These are phyloP conservation scores for Chalaropsis ovoidea DNA, from an alignment of 2,329 filamentous ascomycete species.

Conservation along the genomic window DNA sequence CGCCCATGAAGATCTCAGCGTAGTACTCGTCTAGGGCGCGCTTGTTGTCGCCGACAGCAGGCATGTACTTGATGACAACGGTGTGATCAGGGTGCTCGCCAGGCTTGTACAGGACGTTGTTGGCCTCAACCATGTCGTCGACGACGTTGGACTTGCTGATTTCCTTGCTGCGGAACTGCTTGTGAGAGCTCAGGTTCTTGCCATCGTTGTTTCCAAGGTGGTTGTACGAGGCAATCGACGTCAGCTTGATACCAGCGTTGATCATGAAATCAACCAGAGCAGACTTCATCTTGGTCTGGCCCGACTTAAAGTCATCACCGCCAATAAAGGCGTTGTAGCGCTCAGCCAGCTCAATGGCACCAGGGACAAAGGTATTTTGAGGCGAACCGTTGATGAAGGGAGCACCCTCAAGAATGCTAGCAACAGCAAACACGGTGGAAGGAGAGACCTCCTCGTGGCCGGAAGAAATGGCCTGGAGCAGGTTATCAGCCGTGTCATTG, in stretches of 20 bases:
- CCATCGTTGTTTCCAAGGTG: conserved; percentile 99
- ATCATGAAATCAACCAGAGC: conserved; percentile 97
- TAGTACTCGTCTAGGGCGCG: conserved; percentile 98
- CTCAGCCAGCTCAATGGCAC: conserved; percentile 80
- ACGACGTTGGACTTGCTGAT: conserved; percentile 99
- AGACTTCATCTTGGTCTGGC: conserved; percentile 99
- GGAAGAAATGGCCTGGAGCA: conserved; percentile 73
- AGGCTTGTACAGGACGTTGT: conserved; percentile 77
- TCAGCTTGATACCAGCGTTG: conserved; percentile 96
- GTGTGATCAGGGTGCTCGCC: conserved; percentile 96
- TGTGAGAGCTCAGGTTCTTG: conserved; percentile 95
- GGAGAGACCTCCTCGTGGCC: conserved; percentile 89
- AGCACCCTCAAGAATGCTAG: conserved; percentile 76
- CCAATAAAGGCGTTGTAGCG: conserved; percentile 82
- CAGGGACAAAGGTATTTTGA: conserved; percentile 97
- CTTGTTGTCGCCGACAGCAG: conserved; percentile 97
- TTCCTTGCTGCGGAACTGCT: conserved; percentile 98
- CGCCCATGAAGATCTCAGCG: conserved; percentile 96
- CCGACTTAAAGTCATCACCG: conserved; percentile 98
- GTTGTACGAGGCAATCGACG: conserved; percentile 97
- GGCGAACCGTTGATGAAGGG: conserved; percentile 99
- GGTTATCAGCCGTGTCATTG: conserved; percentile 93
- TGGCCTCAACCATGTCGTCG: conserved; percentile 98
- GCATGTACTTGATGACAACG: conserved; percentile 99
- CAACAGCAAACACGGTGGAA: conserved; percentile 91